A percentile compares a stretch with the other conserved stretches of the same genome.
phyloP scores from a whole-genome alignment of 2,329 filamentous ascomycete species.

The Aureobasidium sp. region DNA sequence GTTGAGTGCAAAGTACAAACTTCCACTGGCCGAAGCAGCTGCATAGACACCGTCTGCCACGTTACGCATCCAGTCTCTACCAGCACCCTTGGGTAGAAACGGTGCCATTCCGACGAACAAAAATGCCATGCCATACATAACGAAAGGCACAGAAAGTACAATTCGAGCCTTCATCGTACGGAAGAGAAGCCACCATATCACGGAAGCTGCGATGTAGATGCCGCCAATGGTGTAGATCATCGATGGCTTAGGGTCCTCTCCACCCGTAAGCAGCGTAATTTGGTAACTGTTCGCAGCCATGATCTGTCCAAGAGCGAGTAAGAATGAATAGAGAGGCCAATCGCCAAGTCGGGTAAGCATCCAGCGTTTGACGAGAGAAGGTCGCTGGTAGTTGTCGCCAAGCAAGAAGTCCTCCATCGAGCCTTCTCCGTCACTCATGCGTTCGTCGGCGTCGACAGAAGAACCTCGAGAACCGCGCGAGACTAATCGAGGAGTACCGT shows the following conservation, averaged over 20 bases:
- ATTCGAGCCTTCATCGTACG: constrained; percentile 34
- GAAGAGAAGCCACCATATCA: constrained; percentile 57
- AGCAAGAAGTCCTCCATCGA: constrained; percentile 46
- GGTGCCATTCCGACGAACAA: constrained; percentile 54
- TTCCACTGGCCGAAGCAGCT: constrained; percentile 53
- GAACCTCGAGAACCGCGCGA: constrained; percentile 21
- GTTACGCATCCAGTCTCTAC: constrained; percentile 50
- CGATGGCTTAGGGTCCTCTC: constrained; percentile 49
- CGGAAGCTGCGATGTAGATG: constrained; percentile 50
- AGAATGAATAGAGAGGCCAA: constrained; percentile 56
- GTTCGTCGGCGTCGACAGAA: constrained; percentile 30
- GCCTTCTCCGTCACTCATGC: constrained; percentile 23
- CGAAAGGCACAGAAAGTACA: constrained; percentile 53
- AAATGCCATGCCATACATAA: constrained; percentile 56
- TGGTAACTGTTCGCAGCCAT: constrained; percentile 61
- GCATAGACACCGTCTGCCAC: constrained; percentile 55
- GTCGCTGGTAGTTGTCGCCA: constrained; percentile 49
- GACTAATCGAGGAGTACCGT: not conserved
- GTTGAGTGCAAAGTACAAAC: constrained; percentile 59
- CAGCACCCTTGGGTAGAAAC: constrained; percentile 34
- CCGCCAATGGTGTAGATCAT: constrained; percentile 54
- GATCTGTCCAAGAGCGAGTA: constrained; percentile 55
- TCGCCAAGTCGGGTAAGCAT: constrained; percentile 51
- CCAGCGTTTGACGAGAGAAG: constrained; percentile 47
- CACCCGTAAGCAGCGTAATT: constrained; percentile 57